Base-by-base conservation (phyloP, 352 stramenopile species). In the Globisporangium splendens region DNA sequence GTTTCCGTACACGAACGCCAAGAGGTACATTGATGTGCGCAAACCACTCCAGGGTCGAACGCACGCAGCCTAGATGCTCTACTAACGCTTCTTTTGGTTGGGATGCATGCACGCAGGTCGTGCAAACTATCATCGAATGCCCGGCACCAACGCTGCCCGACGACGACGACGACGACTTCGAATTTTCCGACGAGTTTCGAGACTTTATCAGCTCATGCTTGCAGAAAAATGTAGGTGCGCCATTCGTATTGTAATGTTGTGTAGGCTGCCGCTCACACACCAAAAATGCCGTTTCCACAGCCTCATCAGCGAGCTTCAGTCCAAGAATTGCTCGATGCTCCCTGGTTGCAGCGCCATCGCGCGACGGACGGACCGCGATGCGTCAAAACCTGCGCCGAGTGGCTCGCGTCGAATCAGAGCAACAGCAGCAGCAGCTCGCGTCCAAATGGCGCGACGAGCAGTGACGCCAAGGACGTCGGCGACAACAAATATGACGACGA, bases 101-200 rank as follows among this genome's bases (percentile, higher is more conserved):
- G 24, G 24, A 31, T 35, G 28, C 28, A 6, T 35, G 28, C 28
- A 10, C 10, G 28, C 50, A 90, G 78, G 68, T 92, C 15, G 79
- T 92, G 11, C 80, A 90, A 46, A 89, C 75, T 35, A 89, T 90
- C 56, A 77, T 92, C 46, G 80, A 92, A 62, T 73, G 70, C 17
- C 58, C 74, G 0, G 72, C 83, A 54, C 79, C 77, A 8, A 53
- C 68, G 28, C 53, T 91, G 7, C 73, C 81, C 4, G 43, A 63
- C 6, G 57, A 72, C 35, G 60, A 70, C 15, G 33, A 17, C 15
- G 60, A 70, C 21, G 39, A 44, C 3, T 50, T 65, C 4, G 18
- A 61, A 8, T 91, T 91, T 57, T 73, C 74, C 0, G 39, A 22
- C 5, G 79, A 86, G 47, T 89, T 92, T 24, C 71, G 73, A 12